Evolutionary conservation across 1,284 basidiomycete species (phyloP).

Genomic region (Pascua guehoae): DNA sequence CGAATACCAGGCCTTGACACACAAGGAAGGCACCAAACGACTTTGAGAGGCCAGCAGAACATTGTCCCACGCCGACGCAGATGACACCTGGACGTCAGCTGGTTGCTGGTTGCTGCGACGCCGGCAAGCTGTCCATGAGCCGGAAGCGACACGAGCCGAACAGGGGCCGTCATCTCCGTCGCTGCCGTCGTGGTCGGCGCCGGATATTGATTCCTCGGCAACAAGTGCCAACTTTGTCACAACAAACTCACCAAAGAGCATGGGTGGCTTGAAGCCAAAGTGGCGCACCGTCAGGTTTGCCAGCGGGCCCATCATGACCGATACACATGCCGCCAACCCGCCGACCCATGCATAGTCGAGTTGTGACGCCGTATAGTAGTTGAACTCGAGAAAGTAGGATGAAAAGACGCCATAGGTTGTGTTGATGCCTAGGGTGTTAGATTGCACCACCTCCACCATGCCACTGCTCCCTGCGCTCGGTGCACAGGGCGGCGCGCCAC

Average conservation of each 20-base stretch:
- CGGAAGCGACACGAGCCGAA: no score
- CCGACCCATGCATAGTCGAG: slow-evolving; percentile 51
- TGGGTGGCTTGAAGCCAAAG: slow-evolving; percentile 40
- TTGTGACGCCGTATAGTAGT: slow-evolving; percentile 47
- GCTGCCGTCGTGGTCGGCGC: neutral
- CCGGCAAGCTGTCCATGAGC: neutral
- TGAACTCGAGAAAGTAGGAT: slow-evolving; percentile 47
- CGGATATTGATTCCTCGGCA: no score
- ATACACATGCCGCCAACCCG: slow-evolving; percentile 45
- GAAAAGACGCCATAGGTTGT: slow-evolving; percentile 52
- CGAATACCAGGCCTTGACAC: slow-evolving; percentile 41
- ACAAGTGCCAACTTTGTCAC: no score
- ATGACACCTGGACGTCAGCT: slow-evolving; percentile 21
- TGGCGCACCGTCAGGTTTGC: slow-evolving; percentile 42
- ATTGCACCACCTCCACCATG: slow-evolving; percentile 1
- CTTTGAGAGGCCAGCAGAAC: slow-evolving; percentile 30
- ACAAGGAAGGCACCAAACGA: slow-evolving; percentile 31
- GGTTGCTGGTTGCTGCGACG: neutral
- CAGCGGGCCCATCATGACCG: slow-evolving; percentile 44
- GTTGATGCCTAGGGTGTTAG: slow-evolving; percentile 48
- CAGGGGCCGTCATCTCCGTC: no score
- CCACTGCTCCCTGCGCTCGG: no score
- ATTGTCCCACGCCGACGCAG: slow-evolving; percentile 33
- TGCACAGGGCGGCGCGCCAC: neutral
- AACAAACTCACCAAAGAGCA: slow-evolving; percentile 38